A percentile compares a stretch with the other conserved stretches of the same genome.
phyloP scores from a whole-genome alignment of 768 basidiomycete genomes.

The Pleurotus ostreatus region DNA sequence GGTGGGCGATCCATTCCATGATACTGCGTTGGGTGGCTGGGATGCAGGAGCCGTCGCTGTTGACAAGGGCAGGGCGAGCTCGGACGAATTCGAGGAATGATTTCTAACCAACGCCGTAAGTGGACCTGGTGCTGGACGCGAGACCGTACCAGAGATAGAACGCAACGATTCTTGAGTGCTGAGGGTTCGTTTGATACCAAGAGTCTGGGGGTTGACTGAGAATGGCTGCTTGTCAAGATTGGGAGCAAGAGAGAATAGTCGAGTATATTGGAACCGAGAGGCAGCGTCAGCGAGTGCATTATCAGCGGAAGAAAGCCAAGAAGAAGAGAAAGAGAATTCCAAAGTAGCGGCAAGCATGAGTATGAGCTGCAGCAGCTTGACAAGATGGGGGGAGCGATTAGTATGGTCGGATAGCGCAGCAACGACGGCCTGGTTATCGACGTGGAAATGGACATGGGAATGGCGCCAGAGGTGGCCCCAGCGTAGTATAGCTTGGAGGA shows the following conservation, averaged over 20 bases:
- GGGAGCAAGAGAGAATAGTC: slow-evolving; percentile 21
- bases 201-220: slow-evolving; percentile 15
- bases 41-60: slow-evolving; percentile 11
- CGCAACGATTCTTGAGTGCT: not conserved
- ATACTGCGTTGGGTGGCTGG: slow-evolving; percentile 12
- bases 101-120: slow-evolving; percentile 12
- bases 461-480: slow-evolving; percentile 22
- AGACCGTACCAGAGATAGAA: slow-evolving; percentile 11
- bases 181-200: slow-evolving; percentile 16
- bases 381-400: slow-evolving; percentile 10
- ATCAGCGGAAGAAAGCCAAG: slow-evolving; percentile 18
- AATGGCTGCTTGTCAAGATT: slow-evolving; percentile 14
- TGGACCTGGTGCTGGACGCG: slow-evolving; percentile 6
- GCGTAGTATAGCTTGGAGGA: slow-evolving; percentile 24
- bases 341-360: slow-evolving; percentile 15
- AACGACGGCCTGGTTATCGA: slow-evolving; percentile 17
- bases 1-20: slow-evolving; percentile 14
- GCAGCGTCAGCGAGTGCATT: slow-evolving; percentile 22
- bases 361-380: slow-evolving; percentile 13
- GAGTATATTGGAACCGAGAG: slow-evolving; percentile 22
- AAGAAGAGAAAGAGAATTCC: slow-evolving; percentile 19
- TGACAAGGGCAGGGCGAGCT: slow-evolving; percentile 13
- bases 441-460: slow-evolving; percentile 23
- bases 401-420: slow-evolving; percentile 11
- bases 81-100: slow-evolving; percentile 24